A percentile compares a stretch with the other conserved stretches of the same genome.
phyloP scores from a whole-genome alignment of 176 grass and related monocot genomes.

The Musa beccarii region DNA sequence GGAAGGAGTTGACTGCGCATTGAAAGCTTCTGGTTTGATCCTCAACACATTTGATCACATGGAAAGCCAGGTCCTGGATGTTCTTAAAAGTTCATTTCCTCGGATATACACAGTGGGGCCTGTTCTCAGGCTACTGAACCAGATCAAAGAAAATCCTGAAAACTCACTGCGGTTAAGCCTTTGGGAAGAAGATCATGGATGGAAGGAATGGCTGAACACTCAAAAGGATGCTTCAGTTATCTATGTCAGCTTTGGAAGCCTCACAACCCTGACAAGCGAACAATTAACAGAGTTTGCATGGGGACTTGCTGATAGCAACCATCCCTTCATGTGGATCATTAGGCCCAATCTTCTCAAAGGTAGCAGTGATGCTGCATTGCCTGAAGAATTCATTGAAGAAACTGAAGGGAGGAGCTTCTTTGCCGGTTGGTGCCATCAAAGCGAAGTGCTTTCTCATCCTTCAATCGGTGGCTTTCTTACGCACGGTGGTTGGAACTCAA shows the following conservation, averaged over 20 bases:
- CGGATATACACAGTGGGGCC: neutral
- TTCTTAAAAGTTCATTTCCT: neutral
- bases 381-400: neutral
- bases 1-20: neutral
- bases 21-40: neutral
- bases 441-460: neutral
- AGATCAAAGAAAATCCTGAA: neutral
- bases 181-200: neutral
- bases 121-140: neutral
- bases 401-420: neutral
- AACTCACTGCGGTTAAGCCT: neutral
- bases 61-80: neutral
- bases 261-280: neutral
- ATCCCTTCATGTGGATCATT: slow-evolving; percentile 1
- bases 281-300: neutral
- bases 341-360: neutral
- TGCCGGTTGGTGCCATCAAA: neutral
- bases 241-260: slow-evolving; percentile 4
- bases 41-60: neutral
- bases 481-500: neutral
- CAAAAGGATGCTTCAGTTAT: neutral
- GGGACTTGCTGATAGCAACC: neutral
- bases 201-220: neutral
- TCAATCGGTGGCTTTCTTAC: neutral
- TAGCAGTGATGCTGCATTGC: neutral